These are phyloP conservation scores for Coniochaeta hoffmannii DNA, from an alignment of 2,329 filamentous ascomycete genomes.

Conservation along the genomic window DNA sequence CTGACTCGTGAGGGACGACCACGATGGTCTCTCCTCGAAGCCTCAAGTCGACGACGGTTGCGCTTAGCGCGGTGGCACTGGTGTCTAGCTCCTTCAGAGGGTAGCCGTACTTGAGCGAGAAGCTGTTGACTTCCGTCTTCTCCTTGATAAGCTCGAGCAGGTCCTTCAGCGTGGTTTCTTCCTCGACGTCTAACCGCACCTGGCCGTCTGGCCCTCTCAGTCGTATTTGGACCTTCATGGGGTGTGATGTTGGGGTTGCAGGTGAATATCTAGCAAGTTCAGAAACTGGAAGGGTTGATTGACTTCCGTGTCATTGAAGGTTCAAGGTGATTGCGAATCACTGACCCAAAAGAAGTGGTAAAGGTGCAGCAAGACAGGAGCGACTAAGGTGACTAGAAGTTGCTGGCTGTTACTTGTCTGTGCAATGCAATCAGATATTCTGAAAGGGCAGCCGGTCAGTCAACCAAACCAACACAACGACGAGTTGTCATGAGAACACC, in stretches of 20 bases:
- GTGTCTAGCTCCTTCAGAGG: conserved; percentile 66
- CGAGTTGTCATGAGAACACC: no score
- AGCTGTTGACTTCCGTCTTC: conserved; percentile 57
- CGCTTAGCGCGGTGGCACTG: conserved; percentile 31
- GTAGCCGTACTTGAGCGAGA: conserved; percentile 78
- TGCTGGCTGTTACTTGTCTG: no score
- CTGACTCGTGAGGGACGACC: conserved; percentile 33
- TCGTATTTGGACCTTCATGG: conserved; percentile 58
- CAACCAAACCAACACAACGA: no score
- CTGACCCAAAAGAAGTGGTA: neutral
- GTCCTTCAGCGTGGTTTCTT: conserved; percentile 57
- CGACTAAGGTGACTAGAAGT: no score
- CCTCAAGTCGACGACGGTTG: conserved; percentile 40
- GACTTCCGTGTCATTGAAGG: no score
- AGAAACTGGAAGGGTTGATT: neutral
- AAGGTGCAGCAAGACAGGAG: no score
- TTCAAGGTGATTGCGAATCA: no score
- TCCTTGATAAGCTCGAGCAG: conserved; percentile 54
- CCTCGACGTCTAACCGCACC: conserved; percentile 60
- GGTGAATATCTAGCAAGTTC: neutral
- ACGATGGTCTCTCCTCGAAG: conserved; percentile 44
- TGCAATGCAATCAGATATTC: no score
- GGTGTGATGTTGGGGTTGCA: neutral
- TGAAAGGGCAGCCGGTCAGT: no score
- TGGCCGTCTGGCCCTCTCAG: conserved; percentile 69